Conservation (phyloP, 2,329 filamentous ascomycete genomes). For the Fusarium sp. region DNA sequence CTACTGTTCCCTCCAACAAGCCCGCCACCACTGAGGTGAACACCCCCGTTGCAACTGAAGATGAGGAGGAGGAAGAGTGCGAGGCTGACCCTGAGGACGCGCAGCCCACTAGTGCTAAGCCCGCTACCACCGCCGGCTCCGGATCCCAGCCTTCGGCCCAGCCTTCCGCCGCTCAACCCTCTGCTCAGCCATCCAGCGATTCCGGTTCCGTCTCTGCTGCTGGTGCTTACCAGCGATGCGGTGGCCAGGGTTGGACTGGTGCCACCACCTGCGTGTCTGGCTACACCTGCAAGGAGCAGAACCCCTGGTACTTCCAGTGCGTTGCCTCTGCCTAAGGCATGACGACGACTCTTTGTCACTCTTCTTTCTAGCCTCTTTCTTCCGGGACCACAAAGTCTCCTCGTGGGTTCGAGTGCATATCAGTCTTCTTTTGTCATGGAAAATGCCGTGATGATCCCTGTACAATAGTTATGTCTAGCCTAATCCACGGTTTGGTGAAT, state of each 20-base stretch:
- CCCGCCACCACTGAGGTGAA: slow-evolving; percentile 2
- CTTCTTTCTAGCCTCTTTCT: background rate
- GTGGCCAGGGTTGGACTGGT: slow-evolving; percentile 53
- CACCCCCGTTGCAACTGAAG: background rate
- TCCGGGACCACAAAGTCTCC: background rate
- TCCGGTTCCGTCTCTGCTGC: background rate
- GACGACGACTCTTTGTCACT: background rate
- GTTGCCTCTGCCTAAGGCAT: slow-evolving; percentile 16
- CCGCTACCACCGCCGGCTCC: background rate
- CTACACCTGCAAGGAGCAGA: slow-evolving; percentile 50
- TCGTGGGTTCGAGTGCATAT: background rate
- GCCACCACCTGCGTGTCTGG: slow-evolving; percentile 55
- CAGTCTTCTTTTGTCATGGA: background rate
- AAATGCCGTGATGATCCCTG: slow-evolving; percentile 4
- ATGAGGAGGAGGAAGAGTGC: slow-evolving; percentile 7
- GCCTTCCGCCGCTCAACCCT: background rate
- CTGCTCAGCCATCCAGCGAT: background rate
- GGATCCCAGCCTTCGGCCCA: background rate
- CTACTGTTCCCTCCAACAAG: slow-evolving; percentile 5
- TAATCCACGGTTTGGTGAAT: slow-evolving; percentile 3
- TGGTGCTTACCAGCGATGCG: slow-evolving; percentile 49
- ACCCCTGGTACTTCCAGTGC: slow-evolving; percentile 54
- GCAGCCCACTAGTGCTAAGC: background rate
- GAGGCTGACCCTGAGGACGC: slow-evolving; percentile 11
- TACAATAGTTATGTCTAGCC: slow-evolving; percentile 3